Evolutionary conservation across 306 rosid species (phyloP), one percentile per base, ranked within the genome.

Genomic region (Hylodesmum podocarpum): DNA sequence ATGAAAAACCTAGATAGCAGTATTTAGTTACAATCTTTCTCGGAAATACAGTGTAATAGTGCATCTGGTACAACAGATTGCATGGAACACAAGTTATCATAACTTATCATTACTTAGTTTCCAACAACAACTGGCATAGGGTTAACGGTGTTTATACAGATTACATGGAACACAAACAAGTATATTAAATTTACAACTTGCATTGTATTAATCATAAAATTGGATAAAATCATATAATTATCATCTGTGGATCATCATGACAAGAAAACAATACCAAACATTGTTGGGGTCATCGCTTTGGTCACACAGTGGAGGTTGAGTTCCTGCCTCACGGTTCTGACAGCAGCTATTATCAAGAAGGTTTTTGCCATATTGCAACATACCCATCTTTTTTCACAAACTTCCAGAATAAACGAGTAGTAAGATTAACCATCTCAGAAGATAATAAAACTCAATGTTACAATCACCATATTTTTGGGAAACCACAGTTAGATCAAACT

Each of bases 1-100:
- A n/a, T n/a, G n/a, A n/a, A n/a, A n/a, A n/a, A n/a, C n/a, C n/a
- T n/a, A n/a, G n/a, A n/a, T n/a, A n/a, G n/a, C n/a, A n/a, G n/a
- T n/a, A n/a, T n/a, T n/a, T n/a, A n/a, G n/a, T n/a, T n/a, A n/a
- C n/a, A 55, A 54, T 44, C 22, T 64, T 75, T 33, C 70, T 21
- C 27, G 25, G 25, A 18, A 55, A 70, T 58, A 54, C 65, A 33
- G 28, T 58, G 54, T 54, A 24, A 61, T 40, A 82, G 46, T n/a
- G 67, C 77, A 92, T 98, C 99, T 96, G 64, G 99, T 89, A 96
- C 76, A 80, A 96, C 99, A 74, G 99, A n/a, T n/a, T n/a, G n/a
- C n/a, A n/a, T n/a, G n/a, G n/a, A n/a, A n/a, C n/a, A n/a, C n/a
- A n/a, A n/a, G n/a, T n/a, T n/a, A n/a, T n/a, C n/a, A n/a, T n/a